Conservation (phyloP, 2,329 filamentous ascomycete genomes). For the Pleoardoris graminearum region DNA sequence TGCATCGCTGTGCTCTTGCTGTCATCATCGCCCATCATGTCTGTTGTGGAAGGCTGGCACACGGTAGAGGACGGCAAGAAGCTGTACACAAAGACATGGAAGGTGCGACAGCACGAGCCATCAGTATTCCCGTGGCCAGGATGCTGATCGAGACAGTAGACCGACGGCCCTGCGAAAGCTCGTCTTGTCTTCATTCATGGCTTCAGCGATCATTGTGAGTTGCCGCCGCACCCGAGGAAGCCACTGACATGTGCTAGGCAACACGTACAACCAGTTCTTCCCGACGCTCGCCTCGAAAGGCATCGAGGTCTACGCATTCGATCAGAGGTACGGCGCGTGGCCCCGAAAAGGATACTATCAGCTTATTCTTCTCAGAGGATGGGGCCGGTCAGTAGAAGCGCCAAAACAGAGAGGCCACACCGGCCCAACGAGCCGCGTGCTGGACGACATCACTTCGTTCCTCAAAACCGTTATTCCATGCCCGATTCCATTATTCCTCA, state of each 20-base stretch:
- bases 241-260: constrained; percentile 51
- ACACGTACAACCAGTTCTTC: constrained; percentile 77
- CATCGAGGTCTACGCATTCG: constrained; percentile 76
- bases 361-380: constrained; percentile 60
- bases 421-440: constrained; percentile 71
- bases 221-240: not conserved
- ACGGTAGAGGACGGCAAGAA: constrained; percentile 56
- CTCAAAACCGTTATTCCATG: constrained; percentile 62
- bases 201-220: constrained; percentile 76
- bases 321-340: constrained; percentile 61
- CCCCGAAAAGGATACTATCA: not conserved
- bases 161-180: constrained; percentile 62
- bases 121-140: not conserved
- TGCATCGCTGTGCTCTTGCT: not conserved
- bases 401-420: constrained; percentile 69
- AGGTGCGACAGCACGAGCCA: constrained; percentile 42
- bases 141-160: constrained; percentile 47
- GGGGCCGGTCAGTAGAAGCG: constrained; percentile 72
- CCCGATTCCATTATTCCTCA: constrained; percentile 71
- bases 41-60: constrained; percentile 57
- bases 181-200: constrained; percentile 84
- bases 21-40: constrained; percentile 27
- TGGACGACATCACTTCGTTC: constrained; percentile 79
- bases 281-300: constrained; percentile 68
- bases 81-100: constrained; percentile 66